Evolutionary conservation across 192 early-diverging fungal genomes (phyloP).

Genomic region (Backusella westeae): DNA sequence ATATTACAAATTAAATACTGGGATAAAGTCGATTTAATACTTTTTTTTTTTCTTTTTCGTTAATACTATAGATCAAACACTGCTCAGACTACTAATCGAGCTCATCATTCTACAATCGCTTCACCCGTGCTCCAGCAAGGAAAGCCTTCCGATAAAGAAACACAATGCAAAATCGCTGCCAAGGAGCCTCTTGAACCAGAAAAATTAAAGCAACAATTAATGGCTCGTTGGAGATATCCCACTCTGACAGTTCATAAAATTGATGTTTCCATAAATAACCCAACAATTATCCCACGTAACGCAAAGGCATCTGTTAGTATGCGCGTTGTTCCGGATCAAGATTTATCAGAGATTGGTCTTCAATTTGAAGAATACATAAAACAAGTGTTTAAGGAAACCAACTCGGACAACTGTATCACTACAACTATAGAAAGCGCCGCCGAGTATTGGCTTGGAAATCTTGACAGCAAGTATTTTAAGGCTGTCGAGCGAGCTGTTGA

Average conservation of each 20-base stretch:
- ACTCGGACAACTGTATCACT: constrained; percentile 46
- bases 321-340: constrained; percentile 76
- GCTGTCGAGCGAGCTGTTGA: constrained; percentile 66
- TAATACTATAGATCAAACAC: not conserved
- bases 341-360: constrained; percentile 55
- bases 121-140: not conserved
- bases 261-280: constrained; percentile 69
- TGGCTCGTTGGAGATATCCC: constrained; percentile 75
- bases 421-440: constrained; percentile 60
- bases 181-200: constrained; percentile 22
- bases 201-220: constrained; percentile 53
- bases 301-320: constrained; percentile 70
- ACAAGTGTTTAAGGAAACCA: constrained; percentile 44
- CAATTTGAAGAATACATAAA: constrained; percentile 57
- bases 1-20: not conserved
- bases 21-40: not conserved
- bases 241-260: constrained; percentile 75
- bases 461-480: constrained; percentile 60
- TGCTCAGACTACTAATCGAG: not conserved
- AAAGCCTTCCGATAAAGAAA: constrained; percentile 9
- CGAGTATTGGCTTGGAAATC: constrained; percentile 78
- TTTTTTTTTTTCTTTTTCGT: not conserved
- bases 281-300: constrained; percentile 66
- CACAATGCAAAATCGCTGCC: constrained; percentile 12
- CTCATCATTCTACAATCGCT: not conserved